These are phyloP conservation scores for Sclerotinia trifoliorum DNA, from an alignment of 2,329 filamentous ascomycete genomes.

Conservation along the genomic window DNA sequence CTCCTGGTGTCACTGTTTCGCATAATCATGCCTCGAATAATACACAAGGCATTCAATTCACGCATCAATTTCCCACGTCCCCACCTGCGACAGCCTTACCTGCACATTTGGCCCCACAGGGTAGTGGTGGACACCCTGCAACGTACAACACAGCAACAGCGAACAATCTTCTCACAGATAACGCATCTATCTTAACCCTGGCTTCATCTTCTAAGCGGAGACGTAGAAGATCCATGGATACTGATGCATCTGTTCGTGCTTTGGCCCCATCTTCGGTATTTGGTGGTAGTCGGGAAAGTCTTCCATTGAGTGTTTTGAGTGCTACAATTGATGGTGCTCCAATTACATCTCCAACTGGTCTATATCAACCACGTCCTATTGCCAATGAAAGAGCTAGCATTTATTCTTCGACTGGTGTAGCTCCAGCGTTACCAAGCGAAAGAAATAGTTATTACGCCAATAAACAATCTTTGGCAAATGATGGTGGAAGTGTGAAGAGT, in stretches of 20 bases:
- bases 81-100: constrained; percentile 72
- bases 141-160: constrained; percentile 78
- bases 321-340: constrained; percentile 60
- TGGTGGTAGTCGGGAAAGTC: constrained; percentile 75
- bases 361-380: constrained; percentile 50
- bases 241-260: constrained; percentile 80
- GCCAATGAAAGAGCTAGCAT: constrained; percentile 70
- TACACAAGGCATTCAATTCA: constrained; percentile 54
- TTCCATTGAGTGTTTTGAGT: constrained; percentile 76
- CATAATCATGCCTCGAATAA: constrained; percentile 40
- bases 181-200: constrained; percentile 81
- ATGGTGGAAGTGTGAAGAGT: constrained; percentile 76
- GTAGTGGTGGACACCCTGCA: constrained; percentile 54
- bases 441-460: constrained; percentile 78
- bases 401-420: constrained; percentile 72
- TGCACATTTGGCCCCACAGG: constrained; percentile 59
- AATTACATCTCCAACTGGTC: constrained; percentile 47
- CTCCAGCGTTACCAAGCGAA: constrained; percentile 67
- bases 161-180: constrained; percentile 78
- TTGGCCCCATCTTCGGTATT: constrained; percentile 80
- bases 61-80: constrained; percentile 62
- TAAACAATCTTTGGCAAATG: constrained; percentile 50
- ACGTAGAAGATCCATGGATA: constrained; percentile 77
- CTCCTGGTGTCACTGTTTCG: constrained; percentile 47
- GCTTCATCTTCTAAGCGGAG: constrained; percentile 79